Conservation (phyloP, 2,329 filamentous ascomycete genomes). For the Aspergillus pseudoglaucus region DNA sequence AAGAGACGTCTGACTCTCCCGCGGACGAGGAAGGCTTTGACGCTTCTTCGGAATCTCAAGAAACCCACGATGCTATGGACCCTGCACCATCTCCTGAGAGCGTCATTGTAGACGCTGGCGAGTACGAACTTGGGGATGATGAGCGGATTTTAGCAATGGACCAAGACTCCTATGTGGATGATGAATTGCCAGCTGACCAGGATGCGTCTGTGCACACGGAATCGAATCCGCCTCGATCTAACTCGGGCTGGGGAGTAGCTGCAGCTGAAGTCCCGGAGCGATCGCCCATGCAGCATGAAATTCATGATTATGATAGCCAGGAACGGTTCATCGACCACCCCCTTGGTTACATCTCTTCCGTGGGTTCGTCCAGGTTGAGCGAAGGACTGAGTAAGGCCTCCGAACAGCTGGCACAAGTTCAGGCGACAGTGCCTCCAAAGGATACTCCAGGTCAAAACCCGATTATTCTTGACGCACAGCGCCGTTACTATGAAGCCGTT, state of each 20-base stretch:
- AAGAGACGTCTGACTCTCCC: constrained; percentile 5
- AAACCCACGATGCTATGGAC: constrained; percentile 1
- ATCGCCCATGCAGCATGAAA: constrained; percentile 44
- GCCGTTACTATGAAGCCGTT: constrained; percentile 71
- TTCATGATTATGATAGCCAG: constrained; percentile 41
- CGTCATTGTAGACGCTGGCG: constrained; percentile 1
- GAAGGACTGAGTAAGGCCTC: constrained; percentile 67
- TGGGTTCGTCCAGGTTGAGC: constrained; percentile 63
- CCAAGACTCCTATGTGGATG: neutral
- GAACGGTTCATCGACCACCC: constrained; percentile 46
- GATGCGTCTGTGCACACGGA: constrained; percentile 13
- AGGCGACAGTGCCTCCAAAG: constrained; percentile 58
- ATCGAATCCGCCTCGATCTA: constrained; percentile 4
- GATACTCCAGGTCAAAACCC: constrained; percentile 52
- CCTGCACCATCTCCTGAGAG: neutral
- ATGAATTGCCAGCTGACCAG: constrained; percentile 15
- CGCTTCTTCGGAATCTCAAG: constrained; percentile 2
- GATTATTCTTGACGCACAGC: constrained; percentile 53
- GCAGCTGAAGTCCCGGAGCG: constrained; percentile 47
- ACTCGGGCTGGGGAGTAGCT: constrained; percentile 46
- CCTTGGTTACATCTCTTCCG: constrained; percentile 54
- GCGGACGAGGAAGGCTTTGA: constrained; percentile 3
- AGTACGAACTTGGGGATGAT: constrained; percentile 1
- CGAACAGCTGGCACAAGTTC: constrained; percentile 63
- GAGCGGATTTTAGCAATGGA: neutral